Evolutionary conservation across 306 rosid species (phyloP), one percentile per base, ranked within the genome.

Genomic region (Lathyrus oleraceus): DNA sequence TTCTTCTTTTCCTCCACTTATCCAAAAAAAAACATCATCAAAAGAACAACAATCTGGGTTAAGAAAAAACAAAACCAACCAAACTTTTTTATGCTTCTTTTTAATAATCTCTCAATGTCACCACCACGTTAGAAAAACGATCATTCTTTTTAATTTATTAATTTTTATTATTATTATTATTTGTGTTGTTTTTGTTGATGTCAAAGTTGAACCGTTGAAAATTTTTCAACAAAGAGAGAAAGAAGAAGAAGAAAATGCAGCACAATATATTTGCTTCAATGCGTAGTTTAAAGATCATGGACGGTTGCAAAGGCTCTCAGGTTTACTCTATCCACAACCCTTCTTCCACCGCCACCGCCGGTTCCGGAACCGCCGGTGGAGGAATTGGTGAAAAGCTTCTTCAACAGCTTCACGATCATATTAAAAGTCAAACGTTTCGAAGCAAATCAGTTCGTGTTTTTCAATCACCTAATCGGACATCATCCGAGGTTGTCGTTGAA

Each of bases 201-300:
- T 57, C 2, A 25, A 25, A 13, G 63, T 57, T 57, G 63, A 57
- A 57, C 0, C 25, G 5, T 53, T 53, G 32, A 53, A 21, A 54
- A 54, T 64, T 54, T 19, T 54, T 53, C 16, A 59, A 71, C 43
- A 15, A 6, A 4, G 23, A 5, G 45, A 61, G 15, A 19, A 19
- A 47, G 12, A 12, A 36, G 14, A 8, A 48, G 38, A 16, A 42
- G 81, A 88, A 76, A 81, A 91, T 91, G 92, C 97, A 91, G 79
- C 80, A 88, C 30, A 91, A 85, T 67, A 72, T 88, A 71, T 82
- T 88, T 51, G 19, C 84, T 5, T 80, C 91, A 81, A 88, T 88
- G 88, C 96, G 97, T 15, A 88, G 96, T 69, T 49, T 91, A 78
- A 88, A 88, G 80, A 82, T 91, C 78, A 84, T 91, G 76, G 97